Base-by-base conservation (phyloP, 306 rosid species). In the Quillaja saponaria region DNA sequence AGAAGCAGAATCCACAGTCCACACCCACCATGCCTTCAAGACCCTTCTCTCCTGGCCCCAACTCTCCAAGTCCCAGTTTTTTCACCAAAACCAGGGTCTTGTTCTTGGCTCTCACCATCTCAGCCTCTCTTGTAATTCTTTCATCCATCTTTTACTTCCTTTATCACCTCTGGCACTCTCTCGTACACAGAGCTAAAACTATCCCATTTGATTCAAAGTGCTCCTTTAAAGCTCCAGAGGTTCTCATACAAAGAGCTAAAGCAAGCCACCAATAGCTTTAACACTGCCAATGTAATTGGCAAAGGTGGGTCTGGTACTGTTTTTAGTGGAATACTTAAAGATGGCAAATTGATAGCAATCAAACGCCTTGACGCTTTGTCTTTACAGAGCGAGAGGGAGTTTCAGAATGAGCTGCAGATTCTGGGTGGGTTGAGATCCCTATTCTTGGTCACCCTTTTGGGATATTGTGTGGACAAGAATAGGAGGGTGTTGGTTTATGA, bases 261-360 rank as follows among this genome's bases (percentile, higher is more conserved):
- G 78, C 76, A 66, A 46, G 90, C 95, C 14, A 82, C 90, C 45
- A 82, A 78, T 64, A 80, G 73, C 49, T 92, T 92, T 59, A 80
- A 82, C 72, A 59, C 80, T 12, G 67, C 81, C 47, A 84, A 92
- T 63, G 71, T 88, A n/a, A 82, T 92, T 55, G 98, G 96, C 35
- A 88, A 92, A 73, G 98, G 98, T 35, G 98, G 98, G 13, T 92
- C 98, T 18, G 95, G 95, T 37, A 88, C 98, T 45, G 98, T 92
- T 39, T 92, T 88, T 54, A 82, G 78, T 60, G 98, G 98, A 12
- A 57, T 71, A n/a, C 84, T 92, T 8, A 67, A 71, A 58, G 86
- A 80, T 69, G 95, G 96, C 7, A 86, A 84, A 63, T 70, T 73
- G 40, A 86, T 92, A 59, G 96, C 98, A 16, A 71, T 92, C 61